These are phyloP conservation scores for Didymella sp. DNA, from an alignment of 2,329 filamentous ascomycete species.

Conservation along the genomic window DNA sequence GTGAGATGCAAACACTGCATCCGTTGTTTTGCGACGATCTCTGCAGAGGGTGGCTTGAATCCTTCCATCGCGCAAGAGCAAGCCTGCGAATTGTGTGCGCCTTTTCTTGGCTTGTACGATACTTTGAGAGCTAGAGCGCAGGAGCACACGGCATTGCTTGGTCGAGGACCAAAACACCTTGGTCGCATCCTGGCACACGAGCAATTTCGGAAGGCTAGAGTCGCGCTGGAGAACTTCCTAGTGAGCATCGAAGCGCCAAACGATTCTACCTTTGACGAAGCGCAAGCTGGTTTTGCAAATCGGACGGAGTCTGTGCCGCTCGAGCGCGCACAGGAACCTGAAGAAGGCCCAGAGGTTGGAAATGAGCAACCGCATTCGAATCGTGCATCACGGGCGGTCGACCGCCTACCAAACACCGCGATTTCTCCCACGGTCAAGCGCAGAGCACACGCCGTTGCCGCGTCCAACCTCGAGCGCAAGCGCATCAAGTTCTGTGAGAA, in stretches of 20 bases:
- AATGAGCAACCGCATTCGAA: not conserved
- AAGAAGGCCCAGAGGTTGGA: not conserved
- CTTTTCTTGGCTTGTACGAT: constrained; percentile 9
- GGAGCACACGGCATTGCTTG: constrained; percentile 10
- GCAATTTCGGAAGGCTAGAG: constrained; percentile 4
- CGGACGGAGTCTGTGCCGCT: not conserved
- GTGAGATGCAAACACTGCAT: constrained; percentile 15
- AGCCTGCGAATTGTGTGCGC: constrained; percentile 6
- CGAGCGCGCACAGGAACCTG: not conserved
- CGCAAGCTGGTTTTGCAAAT: not conserved
- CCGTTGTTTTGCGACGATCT: not conserved
- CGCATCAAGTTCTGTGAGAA: constrained; percentile 30
- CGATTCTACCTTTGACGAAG: not conserved
- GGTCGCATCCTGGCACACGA: constrained; percentile 5
- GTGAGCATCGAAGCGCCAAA: constrained; percentile 27
- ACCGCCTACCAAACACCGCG: not conserved
- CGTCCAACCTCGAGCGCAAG: constrained; percentile 15
- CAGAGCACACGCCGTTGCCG: not conserved
- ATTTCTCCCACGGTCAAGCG: not conserved
- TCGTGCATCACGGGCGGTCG: not conserved
- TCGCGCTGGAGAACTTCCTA: constrained; percentile 36
- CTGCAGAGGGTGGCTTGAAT: not conserved
- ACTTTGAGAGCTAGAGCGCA: not conserved
- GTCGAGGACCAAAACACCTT: constrained; percentile 13
- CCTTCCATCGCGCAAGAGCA: not conserved